Conservation (phyloP, 2,329 filamentous ascomycete species). For the Cladophialophora yegresii region DNA sequence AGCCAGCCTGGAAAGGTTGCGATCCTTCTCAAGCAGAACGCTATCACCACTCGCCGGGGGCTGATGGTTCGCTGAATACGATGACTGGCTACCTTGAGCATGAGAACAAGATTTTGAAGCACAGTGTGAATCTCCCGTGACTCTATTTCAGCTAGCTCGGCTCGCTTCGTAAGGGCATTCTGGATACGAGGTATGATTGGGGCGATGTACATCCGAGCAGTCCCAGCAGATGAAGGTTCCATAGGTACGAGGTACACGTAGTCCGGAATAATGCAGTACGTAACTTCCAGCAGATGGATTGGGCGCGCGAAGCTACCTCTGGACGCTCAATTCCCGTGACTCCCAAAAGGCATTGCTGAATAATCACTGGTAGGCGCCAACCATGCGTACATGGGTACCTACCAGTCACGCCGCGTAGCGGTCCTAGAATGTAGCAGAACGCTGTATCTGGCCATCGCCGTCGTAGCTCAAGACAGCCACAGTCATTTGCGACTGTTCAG, state of each 20-base stretch:
- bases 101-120: constrained; percentile 18
- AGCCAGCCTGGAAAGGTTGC: too few relatives aligned
- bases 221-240: not conserved
- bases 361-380: not conserved
- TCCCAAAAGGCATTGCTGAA: not conserved
- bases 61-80: not conserved
- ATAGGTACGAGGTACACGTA: too few relatives aligned
- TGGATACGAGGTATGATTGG: constrained; percentile 5
- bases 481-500: not conserved
- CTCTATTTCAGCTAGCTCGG: constrained; percentile 9
- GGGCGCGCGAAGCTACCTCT: not conserved
- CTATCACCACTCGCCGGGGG: not conserved
- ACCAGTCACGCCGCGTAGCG: not conserved
- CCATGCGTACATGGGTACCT: not conserved
- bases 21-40: not conserved
- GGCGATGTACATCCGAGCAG: constrained; percentile 2
- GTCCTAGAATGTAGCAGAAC: not conserved
- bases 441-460: too few relatives aligned
- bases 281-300: constrained; percentile 10
- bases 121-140: not conserved
- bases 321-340: constrained; percentile 3
- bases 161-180: constrained; percentile 14
- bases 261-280: constrained; percentile 11
- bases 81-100: constrained; percentile 8
- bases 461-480: too few relatives aligned